phyloP scores from a whole-genome alignment of 2,329 filamentous ascomycete species.

The Xylaria sp. region DNA sequence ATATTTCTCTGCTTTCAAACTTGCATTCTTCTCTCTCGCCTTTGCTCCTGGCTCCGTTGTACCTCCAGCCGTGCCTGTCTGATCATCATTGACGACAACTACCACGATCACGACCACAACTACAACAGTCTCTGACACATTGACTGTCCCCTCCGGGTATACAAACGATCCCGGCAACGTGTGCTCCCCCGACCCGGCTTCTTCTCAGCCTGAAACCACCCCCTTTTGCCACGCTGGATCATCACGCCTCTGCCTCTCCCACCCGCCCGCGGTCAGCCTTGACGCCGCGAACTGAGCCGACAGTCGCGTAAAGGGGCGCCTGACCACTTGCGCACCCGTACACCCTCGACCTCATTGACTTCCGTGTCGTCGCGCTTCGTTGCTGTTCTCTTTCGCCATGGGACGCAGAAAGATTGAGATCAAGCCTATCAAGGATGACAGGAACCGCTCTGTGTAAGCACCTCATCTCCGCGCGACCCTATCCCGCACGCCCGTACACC shows the following conservation, averaged over 20 bases:
- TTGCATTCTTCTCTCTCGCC: too few species aligned
- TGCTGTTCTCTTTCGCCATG: conserved; percentile 66
- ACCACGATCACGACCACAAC: background rate
- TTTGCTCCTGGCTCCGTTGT: background rate
- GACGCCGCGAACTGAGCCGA: conserved; percentile 28
- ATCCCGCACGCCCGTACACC: background rate
- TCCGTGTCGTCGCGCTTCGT: conserved; percentile 15
- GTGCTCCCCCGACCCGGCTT: conserved; percentile 28
- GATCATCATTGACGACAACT: background rate
- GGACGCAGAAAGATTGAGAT: conserved; percentile 99
- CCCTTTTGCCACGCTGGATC: conserved; percentile 41
- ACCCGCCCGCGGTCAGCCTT: conserved; percentile 29
- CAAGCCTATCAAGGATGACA: conserved; percentile 98
- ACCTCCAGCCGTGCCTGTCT: conserved; percentile 12
- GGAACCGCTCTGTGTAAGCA: conserved; percentile 95
- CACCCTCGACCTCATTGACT: conserved; percentile 18
- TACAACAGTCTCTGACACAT: conserved; percentile 1
- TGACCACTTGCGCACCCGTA: conserved; percentile 22
- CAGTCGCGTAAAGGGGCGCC: conserved; percentile 33
- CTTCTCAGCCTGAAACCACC: conserved; percentile 34
- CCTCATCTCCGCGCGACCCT: conserved; percentile 18
- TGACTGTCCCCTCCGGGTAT: conserved; percentile 4
- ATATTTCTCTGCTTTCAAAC: background rate
- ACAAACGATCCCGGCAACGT: background rate
- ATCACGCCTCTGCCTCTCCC: conserved; percentile 33